phyloP scores from a whole-genome alignment of 176 grass and related monocot genomes.

The Aegilops speltoides region DNA sequence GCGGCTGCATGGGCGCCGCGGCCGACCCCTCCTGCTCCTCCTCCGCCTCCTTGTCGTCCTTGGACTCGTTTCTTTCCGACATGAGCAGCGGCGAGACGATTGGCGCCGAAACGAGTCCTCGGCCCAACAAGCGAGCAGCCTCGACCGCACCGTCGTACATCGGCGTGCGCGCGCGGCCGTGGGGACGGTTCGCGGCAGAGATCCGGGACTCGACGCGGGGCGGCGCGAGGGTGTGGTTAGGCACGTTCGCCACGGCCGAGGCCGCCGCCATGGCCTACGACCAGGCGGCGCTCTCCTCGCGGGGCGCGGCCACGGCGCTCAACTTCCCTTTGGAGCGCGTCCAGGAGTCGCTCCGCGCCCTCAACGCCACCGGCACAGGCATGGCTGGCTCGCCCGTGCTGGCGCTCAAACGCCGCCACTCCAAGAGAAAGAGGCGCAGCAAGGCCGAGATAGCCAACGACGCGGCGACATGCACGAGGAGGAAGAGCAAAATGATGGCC shows the following conservation, averaged over 20 bases:
- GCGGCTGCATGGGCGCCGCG: background rate
- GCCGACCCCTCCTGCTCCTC: background rate
- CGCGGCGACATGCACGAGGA: background rate
- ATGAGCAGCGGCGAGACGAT: background rate
- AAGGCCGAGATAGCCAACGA: background rate
- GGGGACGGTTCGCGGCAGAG: background rate
- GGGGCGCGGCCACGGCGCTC: background rate
- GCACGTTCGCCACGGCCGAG: constrained; percentile 80
- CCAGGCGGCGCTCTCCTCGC: background rate
- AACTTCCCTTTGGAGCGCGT: background rate
- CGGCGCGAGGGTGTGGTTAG: constrained; percentile 76
- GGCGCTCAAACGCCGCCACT: background rate
- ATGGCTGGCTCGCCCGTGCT: background rate
- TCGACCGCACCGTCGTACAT: background rate
- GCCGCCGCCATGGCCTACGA: constrained; percentile 45
- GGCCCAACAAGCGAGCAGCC: background rate
- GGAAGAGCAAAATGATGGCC: background rate
- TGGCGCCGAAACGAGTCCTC: background rate
- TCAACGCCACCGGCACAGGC: background rate
- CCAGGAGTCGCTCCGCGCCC: background rate
- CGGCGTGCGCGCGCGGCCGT: background rate
- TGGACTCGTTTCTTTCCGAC: background rate
- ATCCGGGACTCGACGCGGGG: constrained; percentile 10
- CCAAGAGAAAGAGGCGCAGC: background rate
- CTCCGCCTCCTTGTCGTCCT: background rate